A percentile compares a stretch with the other conserved stretches of the same genome.
These are phyloP conservation scores for Emericellopsis atlantica DNA, from an alignment of 2,329 filamentous ascomycete genomes.

Conservation along the genomic window DNA sequence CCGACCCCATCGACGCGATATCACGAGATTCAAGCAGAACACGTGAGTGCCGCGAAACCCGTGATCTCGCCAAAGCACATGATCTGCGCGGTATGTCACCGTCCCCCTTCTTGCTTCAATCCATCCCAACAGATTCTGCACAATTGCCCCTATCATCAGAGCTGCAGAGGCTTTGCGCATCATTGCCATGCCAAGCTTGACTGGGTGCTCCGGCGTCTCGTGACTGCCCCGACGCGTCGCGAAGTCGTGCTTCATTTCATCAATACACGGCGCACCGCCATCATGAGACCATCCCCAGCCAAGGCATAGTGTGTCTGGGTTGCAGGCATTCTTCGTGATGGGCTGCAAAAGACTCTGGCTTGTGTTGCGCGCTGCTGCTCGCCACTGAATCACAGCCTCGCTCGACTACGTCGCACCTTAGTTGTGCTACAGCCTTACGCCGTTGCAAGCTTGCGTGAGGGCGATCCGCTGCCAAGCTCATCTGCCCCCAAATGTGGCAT, in stretches of 20 bases:
- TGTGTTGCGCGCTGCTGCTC: too few relatives aligned
- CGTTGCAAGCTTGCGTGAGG: too few relatives aligned
- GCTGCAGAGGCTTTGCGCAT: background rate
- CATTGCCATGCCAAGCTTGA: background rate
- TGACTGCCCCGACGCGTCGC: background rate
- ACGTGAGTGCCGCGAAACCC: constrained; percentile 28
- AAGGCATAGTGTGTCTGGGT: too few relatives aligned
- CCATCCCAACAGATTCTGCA: background rate
- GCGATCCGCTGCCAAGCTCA: too few relatives aligned
- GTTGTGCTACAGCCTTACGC: too few relatives aligned
- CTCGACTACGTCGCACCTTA: too few relatives aligned
- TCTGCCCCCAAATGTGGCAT: too few relatives aligned
- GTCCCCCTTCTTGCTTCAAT: background rate
- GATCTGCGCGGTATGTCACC: constrained; percentile 30
- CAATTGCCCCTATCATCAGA: too few relatives aligned
- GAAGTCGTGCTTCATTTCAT: background rate
- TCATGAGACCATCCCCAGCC: background rate
- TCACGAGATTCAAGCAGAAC: constrained; percentile 33
- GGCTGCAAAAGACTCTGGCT: too few relatives aligned
- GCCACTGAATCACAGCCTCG: too few relatives aligned
- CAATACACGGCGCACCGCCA: background rate
- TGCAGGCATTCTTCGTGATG: too few relatives aligned
- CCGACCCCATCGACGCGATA: constrained; percentile 16
- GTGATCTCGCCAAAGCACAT: constrained; percentile 31
- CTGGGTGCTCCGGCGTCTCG: background rate